Conservation (phyloP, 139 green algal genomes). For the Chlorella ohadii region DNA sequence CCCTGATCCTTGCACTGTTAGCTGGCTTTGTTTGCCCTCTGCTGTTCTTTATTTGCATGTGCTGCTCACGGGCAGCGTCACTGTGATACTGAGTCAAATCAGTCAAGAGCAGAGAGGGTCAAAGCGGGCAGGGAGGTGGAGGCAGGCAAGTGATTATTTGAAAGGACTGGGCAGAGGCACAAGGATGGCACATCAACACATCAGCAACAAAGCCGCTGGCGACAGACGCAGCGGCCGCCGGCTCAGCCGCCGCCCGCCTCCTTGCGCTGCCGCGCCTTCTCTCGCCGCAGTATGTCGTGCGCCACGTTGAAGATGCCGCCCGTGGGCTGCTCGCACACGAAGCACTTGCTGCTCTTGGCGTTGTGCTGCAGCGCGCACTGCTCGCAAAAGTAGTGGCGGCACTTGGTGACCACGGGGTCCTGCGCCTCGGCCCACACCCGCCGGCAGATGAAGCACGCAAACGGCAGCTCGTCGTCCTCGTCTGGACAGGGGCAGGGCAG, state of each 20-base stretch:
- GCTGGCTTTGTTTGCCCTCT: background rate
- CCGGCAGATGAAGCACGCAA: conserved; percentile 95
- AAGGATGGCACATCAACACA: too few relatives aligned
- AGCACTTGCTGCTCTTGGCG: conserved; percentile 86
- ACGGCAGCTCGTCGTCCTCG: conserved; percentile 92
- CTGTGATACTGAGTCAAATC: too few relatives aligned
- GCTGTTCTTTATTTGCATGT: background rate
- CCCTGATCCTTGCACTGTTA: too few relatives aligned
- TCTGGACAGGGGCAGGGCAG: conserved; percentile 29
- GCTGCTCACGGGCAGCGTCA: too few relatives aligned
- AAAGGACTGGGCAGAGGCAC: too few relatives aligned
- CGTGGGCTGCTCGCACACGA: conserved; percentile 89
- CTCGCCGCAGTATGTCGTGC: conserved; percentile 87
- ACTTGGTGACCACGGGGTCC: conserved; percentile 92
- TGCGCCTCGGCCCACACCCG: conserved; percentile 80
- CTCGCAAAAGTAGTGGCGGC: conserved; percentile 99
- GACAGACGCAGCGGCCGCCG: background rate
- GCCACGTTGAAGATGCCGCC: conserved; percentile 98
- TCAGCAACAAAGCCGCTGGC: background rate
- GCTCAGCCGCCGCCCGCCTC: background rate
- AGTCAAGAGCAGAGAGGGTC: too few relatives aligned
- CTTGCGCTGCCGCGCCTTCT: conserved; percentile 55
- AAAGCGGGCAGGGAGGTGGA: too few relatives aligned
- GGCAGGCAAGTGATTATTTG: too few relatives aligned
- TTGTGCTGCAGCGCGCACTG: conserved; percentile 95